phyloP scores from a whole-genome alignment of 495 filamentous ascomycete species.

The Evansstolkia leycettana region DNA sequence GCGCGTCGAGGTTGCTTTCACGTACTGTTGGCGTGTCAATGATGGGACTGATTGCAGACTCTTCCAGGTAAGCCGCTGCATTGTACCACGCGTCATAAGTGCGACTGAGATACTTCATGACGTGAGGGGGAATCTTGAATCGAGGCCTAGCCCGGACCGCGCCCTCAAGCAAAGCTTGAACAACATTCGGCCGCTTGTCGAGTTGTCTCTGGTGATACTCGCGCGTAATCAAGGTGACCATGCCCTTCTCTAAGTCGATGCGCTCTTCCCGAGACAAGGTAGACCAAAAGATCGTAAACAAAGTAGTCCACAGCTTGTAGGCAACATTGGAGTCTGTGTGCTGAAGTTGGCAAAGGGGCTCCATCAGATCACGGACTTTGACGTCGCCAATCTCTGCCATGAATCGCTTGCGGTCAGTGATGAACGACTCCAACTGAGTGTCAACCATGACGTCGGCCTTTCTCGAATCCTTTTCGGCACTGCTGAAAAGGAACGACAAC shows the following conservation, averaged over 20 bases:
- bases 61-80: conserved; percentile 71
- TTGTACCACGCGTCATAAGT: conserved; percentile 96
- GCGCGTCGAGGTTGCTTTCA: conserved; percentile 88
- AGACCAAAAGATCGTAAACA: conserved; percentile 93
- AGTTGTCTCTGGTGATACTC: conserved; percentile 91
- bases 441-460: conserved; percentile 65
- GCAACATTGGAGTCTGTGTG: conserved; percentile 72
- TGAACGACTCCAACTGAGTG: conserved; percentile 66
- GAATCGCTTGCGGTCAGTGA: conserved; percentile 70
- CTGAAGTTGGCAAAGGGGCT: conserved; percentile 88
- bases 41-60: conserved; percentile 66
- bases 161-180: conserved; percentile 80
- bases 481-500: conserved; percentile 51
- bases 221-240: conserved; percentile 77
- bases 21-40: conserved; percentile 72
- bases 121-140: conserved; percentile 87
- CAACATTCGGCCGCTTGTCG: conserved; percentile 87
- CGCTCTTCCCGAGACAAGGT: conserved; percentile 77
- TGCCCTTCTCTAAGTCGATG: conserved; percentile 77
- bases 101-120: conserved; percentile 83
- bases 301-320: conserved; percentile 75
- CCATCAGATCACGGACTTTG: conserved; percentile 72
- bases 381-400: conserved; percentile 70
- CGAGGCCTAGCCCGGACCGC: conserved; percentile 68
- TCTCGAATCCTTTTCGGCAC: conserved; percentile 55